Evolutionary conservation across 208 protist species (phyloP).

Genomic region (Leishmania arabica): DNA sequence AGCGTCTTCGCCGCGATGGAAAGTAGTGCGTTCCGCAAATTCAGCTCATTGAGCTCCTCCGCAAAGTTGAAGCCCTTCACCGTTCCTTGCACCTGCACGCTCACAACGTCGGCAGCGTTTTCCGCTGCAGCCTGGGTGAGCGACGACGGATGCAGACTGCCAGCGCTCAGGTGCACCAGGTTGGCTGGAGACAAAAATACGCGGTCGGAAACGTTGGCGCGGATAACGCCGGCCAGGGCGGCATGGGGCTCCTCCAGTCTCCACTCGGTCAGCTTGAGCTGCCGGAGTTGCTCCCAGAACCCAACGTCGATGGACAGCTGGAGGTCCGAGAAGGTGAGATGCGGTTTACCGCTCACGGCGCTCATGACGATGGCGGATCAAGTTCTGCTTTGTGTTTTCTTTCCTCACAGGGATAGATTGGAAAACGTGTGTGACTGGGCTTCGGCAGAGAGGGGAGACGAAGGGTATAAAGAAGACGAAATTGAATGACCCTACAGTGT

Average conservation of each 20-base stretch:
- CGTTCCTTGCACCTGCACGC: slow-evolving; percentile 22
- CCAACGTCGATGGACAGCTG: slow-evolving; percentile 56
- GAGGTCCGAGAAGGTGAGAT: slow-evolving; percentile 35
- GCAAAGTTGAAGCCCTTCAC: slow-evolving; percentile 35
- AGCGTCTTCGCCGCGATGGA: slow-evolving; percentile 18
- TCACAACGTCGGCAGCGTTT: slow-evolving; percentile 17
- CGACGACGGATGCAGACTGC: slow-evolving; percentile 24
- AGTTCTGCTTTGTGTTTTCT: not conserved
- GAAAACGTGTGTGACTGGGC: not conserved
- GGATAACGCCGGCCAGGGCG: slow-evolving; percentile 31
- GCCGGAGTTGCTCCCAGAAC: slow-evolving; percentile 66
- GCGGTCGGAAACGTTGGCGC: slow-evolving; percentile 27
- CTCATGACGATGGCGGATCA: not conserved
- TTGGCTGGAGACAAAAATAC: slow-evolving; percentile 31
- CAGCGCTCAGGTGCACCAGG: slow-evolving; percentile 36
- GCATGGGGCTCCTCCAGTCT: slow-evolving; percentile 49
- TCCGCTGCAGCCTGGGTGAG: not conserved
- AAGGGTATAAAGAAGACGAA: not conserved
- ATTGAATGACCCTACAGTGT: not conserved
- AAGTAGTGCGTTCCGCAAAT: slow-evolving; percentile 22
- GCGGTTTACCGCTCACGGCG: not conserved
- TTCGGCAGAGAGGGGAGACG: not conserved
- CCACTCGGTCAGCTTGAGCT: slow-evolving; percentile 60
- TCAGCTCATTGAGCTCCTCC: slow-evolving; percentile 19
- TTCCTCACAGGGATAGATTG: not conserved